Evolutionary conservation across 441 rosid species (phyloP), one percentile per base, ranked within the genome.

Genomic region (Adansonia madagascariensis): DNA sequence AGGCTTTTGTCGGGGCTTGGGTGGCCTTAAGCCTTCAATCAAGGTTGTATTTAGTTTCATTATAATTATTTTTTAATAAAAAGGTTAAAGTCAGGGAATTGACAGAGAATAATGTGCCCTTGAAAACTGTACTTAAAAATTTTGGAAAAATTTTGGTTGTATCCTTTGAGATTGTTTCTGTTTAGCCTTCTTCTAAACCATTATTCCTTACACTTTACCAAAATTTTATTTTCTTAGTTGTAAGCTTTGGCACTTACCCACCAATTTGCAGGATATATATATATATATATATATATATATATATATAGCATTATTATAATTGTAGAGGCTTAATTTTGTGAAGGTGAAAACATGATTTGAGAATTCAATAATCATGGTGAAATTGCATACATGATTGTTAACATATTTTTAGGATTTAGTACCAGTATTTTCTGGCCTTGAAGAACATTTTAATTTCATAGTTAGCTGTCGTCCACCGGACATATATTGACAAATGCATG

Each of bases 1-100:
- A 20, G 67, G 83, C 78, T 75, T 78, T 87, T 84, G 86, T 87
- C 85, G 71, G 7, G 64, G 74, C 78, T 52, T 50, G 72, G 69
- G 73, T 62, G 73, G 20, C 62, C 62, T 53, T 62, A 52, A 47
- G 82, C 71, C 79, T 79, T 76, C 67, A 79, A 80, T 80, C 80
- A 79, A 80, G 73, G 79, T 75, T 79, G 59, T 61, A 72, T 79
- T 74, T 79, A 53, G 68, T 75, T 53, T 27, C 44, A 47, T 35
- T 52, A 14, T 53, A 9, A 65, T 64, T 14, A 50, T 53, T 53
- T 53, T n/a, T 53, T 15, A n/a, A 53, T 63, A 63, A 35, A 39
- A 11, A 6, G 5, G 4, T 1, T 35, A 64, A 59, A 18, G 22
- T 75, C 35, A 46, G 78, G 80, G 56, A 24, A 53, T 66, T 46